Base-by-base conservation (phyloP, 352 stramenopile genomes). In the Phytophthora ohioensis region DNA sequence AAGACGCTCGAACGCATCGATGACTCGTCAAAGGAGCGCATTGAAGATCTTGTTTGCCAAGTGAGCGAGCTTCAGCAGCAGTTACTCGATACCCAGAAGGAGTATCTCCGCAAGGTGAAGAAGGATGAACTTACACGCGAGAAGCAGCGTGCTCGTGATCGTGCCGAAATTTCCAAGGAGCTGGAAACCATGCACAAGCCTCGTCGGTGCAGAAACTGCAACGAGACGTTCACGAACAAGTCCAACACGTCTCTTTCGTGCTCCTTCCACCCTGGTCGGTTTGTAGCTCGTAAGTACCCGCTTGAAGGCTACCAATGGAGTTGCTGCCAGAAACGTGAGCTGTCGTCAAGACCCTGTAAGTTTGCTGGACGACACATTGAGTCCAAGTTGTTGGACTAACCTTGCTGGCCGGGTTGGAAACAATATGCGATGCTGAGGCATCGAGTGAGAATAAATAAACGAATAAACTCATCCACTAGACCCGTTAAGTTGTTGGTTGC, bases 251-350 rank as follows among this genome's bases (percentile, higher is more conserved):
- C 87, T 49, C 87, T 92, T 4, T 89, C 84, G 70, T 94, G 87
- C 67, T 91, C 84, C 32, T 94, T 82, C 77, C 84, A 94, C 57
- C 87, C 84, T 11, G 87, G 87, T 1, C 84, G 87, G 10, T 94
- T 88, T 55, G 80, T 94, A 12, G 84, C 84, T 17, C 84, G 87
- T 8, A 87, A 91, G 67, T 92, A 94, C 53, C 87, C 87, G 5
- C 82, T 94, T 27, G 84, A 94, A 72, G 87, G 87, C 12, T 94
- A 94, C 58, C 83, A 92, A 54, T 94, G 87, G 87, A 91, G 82
- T 60, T 94, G 87, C 73, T 94, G 87, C 77, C 84, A 91, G 70
- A 94, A 94, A 64, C 81, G 87, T 1, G 87, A 94, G 63, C 66
- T 94, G 27, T 91, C 84, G 12, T 91, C 87, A 15, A 84, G 87